Evolutionary conservation across 2,329 filamentous ascomycete genomes (phyloP).

Genomic region (Aspergillus fructus): DNA sequence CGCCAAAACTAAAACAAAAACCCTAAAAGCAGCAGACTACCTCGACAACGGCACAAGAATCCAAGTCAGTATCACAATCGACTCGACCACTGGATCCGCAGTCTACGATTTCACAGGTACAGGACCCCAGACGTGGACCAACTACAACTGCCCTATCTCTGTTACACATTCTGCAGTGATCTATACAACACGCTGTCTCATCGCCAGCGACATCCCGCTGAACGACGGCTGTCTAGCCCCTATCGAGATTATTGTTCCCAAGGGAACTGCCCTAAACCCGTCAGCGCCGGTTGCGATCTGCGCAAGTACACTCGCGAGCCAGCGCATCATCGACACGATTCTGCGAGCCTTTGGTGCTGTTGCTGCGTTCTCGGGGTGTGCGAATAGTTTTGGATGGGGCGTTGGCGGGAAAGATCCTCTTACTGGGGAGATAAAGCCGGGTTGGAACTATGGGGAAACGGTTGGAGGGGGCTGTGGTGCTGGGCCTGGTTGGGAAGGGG

Average conservation of each 20-base stretch:
- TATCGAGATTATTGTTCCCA: constrained; percentile 68
- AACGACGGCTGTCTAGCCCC: constrained; percentile 83
- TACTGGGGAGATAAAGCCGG: constrained; percentile 5
- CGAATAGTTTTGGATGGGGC: constrained; percentile 60
- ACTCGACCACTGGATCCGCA: constrained; percentile 72
- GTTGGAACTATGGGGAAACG: constrained; percentile 79
- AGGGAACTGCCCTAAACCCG: constrained; percentile 70
- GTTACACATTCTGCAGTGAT: constrained; percentile 83
- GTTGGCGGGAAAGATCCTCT: constrained; percentile 18
- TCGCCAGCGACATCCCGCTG: constrained; percentile 77
- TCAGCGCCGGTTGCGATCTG: constrained; percentile 74
- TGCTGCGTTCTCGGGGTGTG: constrained; percentile 72
- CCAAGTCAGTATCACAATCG: constrained; percentile 60
- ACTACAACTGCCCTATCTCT: constrained; percentile 77
- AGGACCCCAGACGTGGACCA: constrained; percentile 60
- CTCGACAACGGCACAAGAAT: constrained; percentile 88
- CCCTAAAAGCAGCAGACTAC: constrained; percentile 62
- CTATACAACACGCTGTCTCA: constrained; percentile 78
- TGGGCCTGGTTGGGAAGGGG: constrained; percentile 70
- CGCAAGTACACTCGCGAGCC: constrained; percentile 46
- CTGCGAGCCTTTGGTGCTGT: constrained; percentile 73
- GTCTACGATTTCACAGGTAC: constrained; percentile 78
- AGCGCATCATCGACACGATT: constrained; percentile 75
- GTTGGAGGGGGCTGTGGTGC: constrained; percentile 77
- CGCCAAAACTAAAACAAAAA: constrained; percentile 44